Conservation (phyloP, 225 moss, liverwort and hornwort species). For the Pseudisothecium myosuroides region DNA sequence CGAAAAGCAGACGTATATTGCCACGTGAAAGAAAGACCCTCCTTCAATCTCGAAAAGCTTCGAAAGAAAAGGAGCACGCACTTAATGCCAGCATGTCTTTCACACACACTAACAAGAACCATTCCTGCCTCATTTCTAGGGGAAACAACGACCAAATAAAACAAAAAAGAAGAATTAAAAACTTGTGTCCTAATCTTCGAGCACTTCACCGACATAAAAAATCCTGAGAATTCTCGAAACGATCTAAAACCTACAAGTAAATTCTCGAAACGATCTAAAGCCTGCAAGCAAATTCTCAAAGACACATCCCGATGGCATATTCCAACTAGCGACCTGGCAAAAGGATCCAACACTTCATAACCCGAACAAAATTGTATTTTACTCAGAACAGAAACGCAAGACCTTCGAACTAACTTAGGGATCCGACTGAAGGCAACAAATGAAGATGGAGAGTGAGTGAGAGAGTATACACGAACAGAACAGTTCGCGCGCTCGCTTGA, state of each 20-base stretch:
- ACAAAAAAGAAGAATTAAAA: not conserved
- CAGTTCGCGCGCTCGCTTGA: not conserved
- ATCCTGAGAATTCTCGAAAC: not conserved
- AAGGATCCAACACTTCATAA: not conserved
- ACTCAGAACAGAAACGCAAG: not conserved
- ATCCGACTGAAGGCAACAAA: not conserved
- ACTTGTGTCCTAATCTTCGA: not conserved
- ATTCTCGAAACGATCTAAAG: not conserved
- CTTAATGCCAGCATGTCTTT: not conserved
- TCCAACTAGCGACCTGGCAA: not conserved
- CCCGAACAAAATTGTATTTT: not conserved
- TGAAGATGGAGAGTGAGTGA: not conserved
- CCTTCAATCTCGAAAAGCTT: not conserved
- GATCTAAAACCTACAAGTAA: not conserved
- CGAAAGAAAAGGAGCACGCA: not conserved
- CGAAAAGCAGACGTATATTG: not conserved
- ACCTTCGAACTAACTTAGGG: not conserved
- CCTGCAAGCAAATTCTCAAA: not conserved
- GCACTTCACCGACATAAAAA: not conserved
- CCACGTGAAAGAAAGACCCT: not conserved
- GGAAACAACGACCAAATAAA: not conserved
- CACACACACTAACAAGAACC: not conserved
- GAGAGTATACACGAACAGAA: not conserved
- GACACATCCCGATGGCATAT: not conserved
- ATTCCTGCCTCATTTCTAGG: not conserved